Base-by-base conservation (phyloP, 2,329 filamentous ascomycete species). In the Hypoxylon rubiginosum region DNA sequence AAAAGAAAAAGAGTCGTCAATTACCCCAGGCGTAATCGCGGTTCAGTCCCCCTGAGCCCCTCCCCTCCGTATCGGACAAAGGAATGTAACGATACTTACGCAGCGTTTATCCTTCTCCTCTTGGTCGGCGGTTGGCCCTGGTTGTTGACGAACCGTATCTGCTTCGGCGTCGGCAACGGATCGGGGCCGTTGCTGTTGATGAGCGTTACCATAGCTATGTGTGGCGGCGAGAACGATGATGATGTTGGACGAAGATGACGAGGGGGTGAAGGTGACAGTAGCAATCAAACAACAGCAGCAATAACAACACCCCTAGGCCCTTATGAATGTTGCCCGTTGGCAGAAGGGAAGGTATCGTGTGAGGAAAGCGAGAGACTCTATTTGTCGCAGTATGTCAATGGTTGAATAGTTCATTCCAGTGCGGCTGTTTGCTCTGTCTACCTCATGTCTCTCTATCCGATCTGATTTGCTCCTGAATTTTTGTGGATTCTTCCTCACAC, bases 81-180 rank as follows among this genome's bases (percentile, higher is more conserved):
- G 46, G 58, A 64, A 64, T 61, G 67, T 60, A 59, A 62, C 48
- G 60, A 71, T 58, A 85, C 89, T 79, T 84, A 92, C 88, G 92
- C 92, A 74, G 92, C 90, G 80, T 90, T 93, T 75, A 95, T 92
- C 73, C 92, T 86, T 76, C 92, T 86, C 73, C 92, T 85, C 80
- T 94, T 95, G 26, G 91, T 90, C 67, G 92, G 91, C 52, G 92
- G 92, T 70, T 92, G 91, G 67, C 92, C 92, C 80, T 94, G 91
- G 74, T 90, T 93, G 70, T 93, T 92, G 72, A 95, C 92, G 78
- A 94, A 95, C 72, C 92, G 90, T 71, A 93, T 92, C 77, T 86
- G 85, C 78, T 86, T 88, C 61, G 81, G 84, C 49, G 82, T 78
- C 62, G 83, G 80, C 67, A 80, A 74, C 72, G 76, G 72, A 71